Base-by-base conservation (phyloP, 73 alveolate species). In the Tetrahymena borealis region DNA sequence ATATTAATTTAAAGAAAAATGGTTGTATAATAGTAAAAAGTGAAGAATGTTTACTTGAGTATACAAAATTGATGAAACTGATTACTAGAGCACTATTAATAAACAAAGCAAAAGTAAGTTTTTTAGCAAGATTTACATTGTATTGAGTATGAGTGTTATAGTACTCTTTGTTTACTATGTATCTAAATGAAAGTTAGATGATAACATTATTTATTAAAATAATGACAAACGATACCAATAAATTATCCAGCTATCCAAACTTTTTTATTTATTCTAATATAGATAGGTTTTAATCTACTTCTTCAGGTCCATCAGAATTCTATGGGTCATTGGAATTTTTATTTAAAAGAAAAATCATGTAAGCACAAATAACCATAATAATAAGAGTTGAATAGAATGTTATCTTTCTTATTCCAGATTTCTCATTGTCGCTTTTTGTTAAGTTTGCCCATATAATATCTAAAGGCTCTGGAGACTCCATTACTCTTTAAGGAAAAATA, bases 401-500 rank as follows among this genome's bases (percentile, higher is more conserved):
- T 13, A 60, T n/a, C 10, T 60, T 60, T 60, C 85, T 60, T 18
- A 60, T 60, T 60, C 85, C 85, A 24, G 8, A 11, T 60, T 60
- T 60, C 10, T 60, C 85, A 3, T 28, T 13, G 28, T 60, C 85
- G 7, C 28, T 60, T 35, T 24, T 60, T 18, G 85, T 60, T 15
- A 60, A n/a, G 28, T 60, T 60, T 6, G n/a, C 85, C 85, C 85
- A 60, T 24, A 60, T 60, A 18, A 92, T 92, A 38, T 94, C 97
- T n/a, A 94, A 78, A n/a, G 97, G 97, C 31, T 94, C 97, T n/a
- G 97, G 97, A 43, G 97, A 96, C 11, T 78, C 92, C 32, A 35
- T 40, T 18, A 92, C 78, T 78, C 78, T 78, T n/a, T 78, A 36
- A 37, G 16, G 40, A 13, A 78, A 33, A 31, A 78, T 85, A 38